Percentiles rank a stretch among this genome's conserved stretches.
phyloP scores from a whole-genome alignment of 164 flowering plant species.

The Platanus orientalis region DNA sequence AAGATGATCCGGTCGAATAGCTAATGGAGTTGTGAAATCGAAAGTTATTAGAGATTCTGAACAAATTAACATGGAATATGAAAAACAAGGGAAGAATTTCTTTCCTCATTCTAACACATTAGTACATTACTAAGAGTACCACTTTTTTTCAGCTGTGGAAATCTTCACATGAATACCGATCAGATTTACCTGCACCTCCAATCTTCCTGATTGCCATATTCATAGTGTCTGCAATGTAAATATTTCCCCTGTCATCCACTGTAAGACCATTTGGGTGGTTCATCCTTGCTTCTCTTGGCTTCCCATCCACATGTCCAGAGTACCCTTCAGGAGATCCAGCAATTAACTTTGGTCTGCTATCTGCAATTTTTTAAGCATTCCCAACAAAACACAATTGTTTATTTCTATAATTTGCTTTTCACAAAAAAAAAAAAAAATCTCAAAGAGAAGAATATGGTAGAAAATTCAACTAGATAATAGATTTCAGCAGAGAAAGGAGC shows the following conservation, averaged over 20 bases:
- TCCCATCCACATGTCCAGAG: constrained; percentile 94
- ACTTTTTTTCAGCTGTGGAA: too few relatives aligned
- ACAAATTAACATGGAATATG: neutral
- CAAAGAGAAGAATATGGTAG: neutral
- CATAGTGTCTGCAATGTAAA: constrained; percentile 81
- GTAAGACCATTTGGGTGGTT: constrained; percentile 86
- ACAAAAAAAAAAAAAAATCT: neutral
- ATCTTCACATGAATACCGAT: neutral
- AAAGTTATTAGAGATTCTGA: too few relatives aligned
- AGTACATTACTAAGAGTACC: neutral
- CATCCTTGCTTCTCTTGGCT: constrained; percentile 72
- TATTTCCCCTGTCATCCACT: constrained; percentile 80
- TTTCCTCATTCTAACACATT: neutral
- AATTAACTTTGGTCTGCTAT: constrained; percentile 77
- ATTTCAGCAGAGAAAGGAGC: neutral
- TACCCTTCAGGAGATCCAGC: constrained; percentile 92
- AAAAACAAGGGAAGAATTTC: neutral
- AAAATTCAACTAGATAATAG: neutral
- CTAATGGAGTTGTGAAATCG: too few relatives aligned
- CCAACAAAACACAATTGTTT: neutral
- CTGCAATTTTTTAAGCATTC: constrained; percentile 34
- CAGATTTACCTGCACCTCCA: constrained; percentile 67
- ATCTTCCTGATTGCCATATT: constrained; percentile 94
- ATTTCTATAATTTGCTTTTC: neutral
- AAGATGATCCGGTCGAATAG: too few relatives aligned